Evolutionary conservation across 108 stramenopile genomes (phyloP).

Genomic region (Schizochytrium sp.): DNA sequence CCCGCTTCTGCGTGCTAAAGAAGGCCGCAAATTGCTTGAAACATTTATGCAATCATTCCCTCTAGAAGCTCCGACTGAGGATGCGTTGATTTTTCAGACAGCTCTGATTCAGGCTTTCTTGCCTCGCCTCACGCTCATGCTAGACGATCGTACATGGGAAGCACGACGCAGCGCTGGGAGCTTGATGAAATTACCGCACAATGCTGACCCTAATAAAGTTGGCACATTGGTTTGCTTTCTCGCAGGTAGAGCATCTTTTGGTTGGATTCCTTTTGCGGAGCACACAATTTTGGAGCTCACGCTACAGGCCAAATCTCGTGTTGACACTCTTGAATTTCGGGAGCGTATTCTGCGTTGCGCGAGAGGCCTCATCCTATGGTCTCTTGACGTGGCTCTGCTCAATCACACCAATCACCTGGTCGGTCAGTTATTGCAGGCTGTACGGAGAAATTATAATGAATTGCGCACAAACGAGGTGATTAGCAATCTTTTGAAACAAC

Average conservation of each 20-base stretch:
- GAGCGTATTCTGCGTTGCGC: conserved; percentile 44
- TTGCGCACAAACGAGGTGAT: conserved; percentile 4
- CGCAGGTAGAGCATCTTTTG: conserved; percentile 40
- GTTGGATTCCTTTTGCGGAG: conserved; percentile 37
- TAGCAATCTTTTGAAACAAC: background rate
- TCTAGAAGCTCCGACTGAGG: background rate
- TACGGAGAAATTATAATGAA: background rate
- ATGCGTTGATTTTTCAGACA: conserved; percentile 32
- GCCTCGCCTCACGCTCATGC: conserved; percentile 47
- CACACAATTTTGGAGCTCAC: conserved; percentile 45
- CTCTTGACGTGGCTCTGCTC: background rate
- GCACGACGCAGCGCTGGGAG: conserved; percentile 31
- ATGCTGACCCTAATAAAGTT: conserved; percentile 33
- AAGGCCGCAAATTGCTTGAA: background rate
- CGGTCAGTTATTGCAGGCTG: background rate
- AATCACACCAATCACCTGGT: conserved; percentile 3
- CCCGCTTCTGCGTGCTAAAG: background rate
- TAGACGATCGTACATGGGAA: conserved; percentile 57
- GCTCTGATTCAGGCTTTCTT: conserved; percentile 46
- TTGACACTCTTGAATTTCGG: background rate
- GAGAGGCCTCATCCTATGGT: conserved; percentile 39
- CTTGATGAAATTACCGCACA: conserved; percentile 40
- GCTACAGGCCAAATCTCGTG: conserved; percentile 6
- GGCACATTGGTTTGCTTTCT: conserved; percentile 24
- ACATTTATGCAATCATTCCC: conserved; percentile 45